Conservation (phyloP, 176 grass and related monocot species). For the Pontederia paniculata region DNA sequence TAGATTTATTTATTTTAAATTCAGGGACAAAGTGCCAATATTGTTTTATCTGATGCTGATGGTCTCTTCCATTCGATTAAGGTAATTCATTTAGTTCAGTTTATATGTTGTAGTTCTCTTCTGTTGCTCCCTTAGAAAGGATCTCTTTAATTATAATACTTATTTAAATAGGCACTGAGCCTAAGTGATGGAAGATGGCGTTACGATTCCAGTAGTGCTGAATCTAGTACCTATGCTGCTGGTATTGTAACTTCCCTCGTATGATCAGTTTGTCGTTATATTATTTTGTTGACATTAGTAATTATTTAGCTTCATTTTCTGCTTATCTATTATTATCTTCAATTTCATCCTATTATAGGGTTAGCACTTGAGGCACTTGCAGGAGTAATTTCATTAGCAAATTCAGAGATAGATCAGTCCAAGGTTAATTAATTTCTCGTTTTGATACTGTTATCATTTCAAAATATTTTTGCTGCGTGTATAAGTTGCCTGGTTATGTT, state of each 20-base stretch:
- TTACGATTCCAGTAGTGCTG: constrained; percentile 79
- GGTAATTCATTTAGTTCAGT: constrained; percentile 24
- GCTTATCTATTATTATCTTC: not conserved
- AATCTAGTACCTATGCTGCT: constrained; percentile 87
- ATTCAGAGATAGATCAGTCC: constrained; percentile 59
- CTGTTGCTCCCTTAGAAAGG: not conserved
- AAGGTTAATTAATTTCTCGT: no score
- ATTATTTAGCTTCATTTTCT: not conserved
- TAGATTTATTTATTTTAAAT: constrained; percentile 1
- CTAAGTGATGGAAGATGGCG: constrained; percentile 93
- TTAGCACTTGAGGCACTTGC: constrained; percentile 76
- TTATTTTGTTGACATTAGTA: constrained; percentile 2
- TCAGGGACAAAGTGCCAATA: constrained; percentile 51
- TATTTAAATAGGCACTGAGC: constrained; percentile 56
- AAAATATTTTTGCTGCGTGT: no score
- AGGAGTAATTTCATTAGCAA: constrained; percentile 59
- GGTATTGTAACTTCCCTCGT: constrained; percentile 34
- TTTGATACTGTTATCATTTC: no score
- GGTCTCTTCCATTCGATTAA: constrained; percentile 86
- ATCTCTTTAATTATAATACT: not conserved
- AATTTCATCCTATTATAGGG: constrained; percentile 36
- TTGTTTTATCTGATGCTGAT: constrained; percentile 50
- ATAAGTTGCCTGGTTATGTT: no score
- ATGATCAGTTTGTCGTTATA: not conserved
- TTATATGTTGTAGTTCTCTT: not conserved